Conservation (phyloP, 2,329 filamentous ascomycete species). For the Ceratocystis smalleyi region DNA sequence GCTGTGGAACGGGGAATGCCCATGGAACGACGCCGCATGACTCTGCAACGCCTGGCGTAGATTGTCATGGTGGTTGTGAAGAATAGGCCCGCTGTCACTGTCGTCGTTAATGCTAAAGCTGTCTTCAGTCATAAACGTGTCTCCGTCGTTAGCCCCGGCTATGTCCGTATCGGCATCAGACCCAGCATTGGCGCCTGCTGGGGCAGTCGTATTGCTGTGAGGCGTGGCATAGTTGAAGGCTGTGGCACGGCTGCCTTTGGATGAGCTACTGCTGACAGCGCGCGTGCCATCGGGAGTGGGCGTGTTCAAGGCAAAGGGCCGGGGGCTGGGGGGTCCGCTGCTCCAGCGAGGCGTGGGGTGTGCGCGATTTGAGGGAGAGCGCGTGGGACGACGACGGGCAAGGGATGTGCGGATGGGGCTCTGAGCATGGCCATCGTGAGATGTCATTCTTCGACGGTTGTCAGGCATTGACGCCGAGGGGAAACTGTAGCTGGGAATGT, state of each 20-base stretch:
- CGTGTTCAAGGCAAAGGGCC: slow-evolving; percentile 24
- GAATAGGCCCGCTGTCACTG: slow-evolving; percentile 20
- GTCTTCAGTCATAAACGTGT: slow-evolving; percentile 26
- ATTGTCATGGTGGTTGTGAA: slow-evolving; percentile 12
- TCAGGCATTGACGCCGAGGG: slow-evolving; percentile 21
- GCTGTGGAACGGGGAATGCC: slow-evolving; percentile 16
- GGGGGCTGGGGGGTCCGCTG: slow-evolving; percentile 31
- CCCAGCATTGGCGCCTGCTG: slow-evolving; percentile 19
- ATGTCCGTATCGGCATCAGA: slow-evolving; percentile 20
- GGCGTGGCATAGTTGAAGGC: slow-evolving; percentile 63
- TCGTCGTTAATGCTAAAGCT: slow-evolving; percentile 22
- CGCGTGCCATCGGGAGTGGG: slow-evolving; percentile 8
- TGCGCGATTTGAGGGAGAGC: slow-evolving; percentile 38
- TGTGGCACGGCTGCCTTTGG: slow-evolving; percentile 25
- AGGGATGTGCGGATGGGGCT: slow-evolving; percentile 2
- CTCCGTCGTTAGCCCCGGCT: slow-evolving; percentile 18
- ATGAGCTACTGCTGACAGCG: slow-evolving; percentile 12
- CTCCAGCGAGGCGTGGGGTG: slow-evolving; percentile 43
- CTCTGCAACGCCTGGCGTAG: slow-evolving; percentile 18
- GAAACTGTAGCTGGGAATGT: slow-evolving; percentile 31
- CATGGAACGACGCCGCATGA: slow-evolving; percentile 10
- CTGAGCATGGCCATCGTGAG: background rate
- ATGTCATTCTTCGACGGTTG: slow-evolving; percentile 9
- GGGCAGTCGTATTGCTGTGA: slow-evolving; percentile 44
- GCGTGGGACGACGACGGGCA: slow-evolving; percentile 30